These are phyloP conservation scores for Tulasnella sp. DNA, from an alignment of 768 basidiomycete genomes.

Conservation along the genomic window DNA sequence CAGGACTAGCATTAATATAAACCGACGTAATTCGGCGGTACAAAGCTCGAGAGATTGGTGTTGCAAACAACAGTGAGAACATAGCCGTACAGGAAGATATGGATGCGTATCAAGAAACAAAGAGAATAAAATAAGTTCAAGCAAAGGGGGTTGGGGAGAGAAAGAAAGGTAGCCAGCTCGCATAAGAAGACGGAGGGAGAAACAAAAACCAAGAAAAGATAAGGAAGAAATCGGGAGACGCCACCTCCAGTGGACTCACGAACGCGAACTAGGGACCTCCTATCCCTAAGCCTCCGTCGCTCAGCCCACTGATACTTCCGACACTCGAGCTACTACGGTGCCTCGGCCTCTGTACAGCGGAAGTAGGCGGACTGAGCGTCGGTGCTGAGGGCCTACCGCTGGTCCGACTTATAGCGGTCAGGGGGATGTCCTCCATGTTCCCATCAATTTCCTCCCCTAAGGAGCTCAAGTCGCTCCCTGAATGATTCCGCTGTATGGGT, in stretches of 20 bases:
- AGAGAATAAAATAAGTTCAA: conserved; percentile 1
- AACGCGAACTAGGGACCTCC: neutral
- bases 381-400: neutral
- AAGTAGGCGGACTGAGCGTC: neutral
- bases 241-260: neutral
- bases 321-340: neutral
- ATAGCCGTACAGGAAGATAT: no score
- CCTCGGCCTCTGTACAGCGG: neutral
- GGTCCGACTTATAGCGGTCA: neutral
- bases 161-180: neutral
- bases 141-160: neutral
- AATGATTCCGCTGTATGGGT: neutral
- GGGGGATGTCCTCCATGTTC: neutral
- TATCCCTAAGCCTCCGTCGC: neutral
- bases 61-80: no score
- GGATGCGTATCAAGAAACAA: neutral
- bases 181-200: neutral
- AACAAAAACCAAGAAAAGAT: no score
- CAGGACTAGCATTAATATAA: no score
- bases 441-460: neutral
- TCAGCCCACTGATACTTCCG: neutral
- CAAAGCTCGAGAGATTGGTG: no score
- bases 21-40: no score
- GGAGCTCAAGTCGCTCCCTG: neutral
- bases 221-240: no score